Base-by-base conservation (phyloP, 2,329 filamentous ascomycete species). In the Venturiaceae sp. region DNA sequence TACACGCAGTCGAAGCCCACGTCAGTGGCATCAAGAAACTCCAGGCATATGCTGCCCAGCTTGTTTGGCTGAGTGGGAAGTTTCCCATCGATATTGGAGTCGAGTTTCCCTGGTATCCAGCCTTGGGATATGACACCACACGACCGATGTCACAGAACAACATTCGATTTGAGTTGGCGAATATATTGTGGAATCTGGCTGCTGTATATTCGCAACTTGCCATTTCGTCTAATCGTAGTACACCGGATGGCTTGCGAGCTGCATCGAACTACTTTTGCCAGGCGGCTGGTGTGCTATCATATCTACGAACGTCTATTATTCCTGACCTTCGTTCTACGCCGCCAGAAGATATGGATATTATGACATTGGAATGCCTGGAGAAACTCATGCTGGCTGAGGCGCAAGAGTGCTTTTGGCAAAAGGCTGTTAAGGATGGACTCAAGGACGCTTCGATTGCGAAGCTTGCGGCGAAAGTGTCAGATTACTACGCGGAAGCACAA, bases 361-460 rank as follows among this genome's bases (percentile, higher is more conserved):
- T 88, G 67, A 96, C 92, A 0, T 78, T 99, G 53, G 88, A 92
- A 66, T 90, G 89, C 56, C 75, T 97, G 50, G 83, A 88, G 64
- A 83, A 92, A 69, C 79, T 99, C 32, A 84, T 95, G 70, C 80
- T 99, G 9, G 92, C 92, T 1, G 91, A 99, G 70, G 92, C 88
- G 30, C 94, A 99, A 69, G 94, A 99, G 74, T 97, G 92, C 69
- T 97, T 94, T 72, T 99, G 94, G 94, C 88, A 94, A 65, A 97
- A 96, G 70, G 92, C 94, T 0, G 92, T 95, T 60, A 92, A 95
- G 76, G 92, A 96, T 69, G 85, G 86, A 26, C 84, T 96, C 74
- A 96, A 95, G 71, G 94, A 99, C 69, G 88, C 85, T 1, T 90
- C 87, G 0, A 95, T 99, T 62, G 89, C 94, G 2, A 94, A 95